Base-by-base conservation (phyloP, 2,329 filamentous ascomycete species). In the Cercospora sesami region DNA sequence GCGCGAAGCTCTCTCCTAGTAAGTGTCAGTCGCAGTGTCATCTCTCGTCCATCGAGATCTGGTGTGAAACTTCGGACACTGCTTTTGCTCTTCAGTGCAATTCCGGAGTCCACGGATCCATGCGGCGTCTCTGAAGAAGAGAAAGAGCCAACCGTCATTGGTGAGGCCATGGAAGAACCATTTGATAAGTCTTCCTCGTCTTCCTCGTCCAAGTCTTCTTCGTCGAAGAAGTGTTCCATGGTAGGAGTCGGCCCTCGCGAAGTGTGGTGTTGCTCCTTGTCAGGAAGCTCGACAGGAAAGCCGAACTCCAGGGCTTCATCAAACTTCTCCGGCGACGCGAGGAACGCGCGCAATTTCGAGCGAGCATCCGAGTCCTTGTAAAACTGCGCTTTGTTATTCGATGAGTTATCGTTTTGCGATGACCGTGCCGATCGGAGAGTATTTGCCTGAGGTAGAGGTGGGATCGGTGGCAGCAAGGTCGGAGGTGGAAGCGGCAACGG, bases 11-110 rank as follows among this genome's bases (percentile, higher is more conserved):
- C 94, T 0, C 93, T 92, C 58, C 94, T 86, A 3, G 95, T 98
- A 64, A 98, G 85, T 0, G 94, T 98, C 93, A 98, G 96, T 60
- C 94, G 91, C 60, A 98, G 81, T 2, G 95, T 98, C 94, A 97
- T 97, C 79, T 98, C 94, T 36, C 94, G 87, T 9, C 69, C 70
- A 18, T 68, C 63, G 23, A 71, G 59, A 30, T 68, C 66, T 18
- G 70, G 70, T 6, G 72, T 69, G 28, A 70, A 21, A 51, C 68
- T 68, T 4, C 71, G 65, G 31, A 55, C 28, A 45, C 60, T 68
- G 28, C 18, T 31, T 57, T 68, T 71, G 48, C 55, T 45, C 21
- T 55, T 71, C n/a, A 73, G 55, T 16, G 57, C 71, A 5, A 80
- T 77, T 61, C 78, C 78, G 57, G 78, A 77, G 69, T 82, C 79